Percentiles rank a stretch among this genome's conserved stretches.
Evolutionary conservation across 352 stramenopile species (phyloP).

Genomic region (Pythium periplocum): DNA sequence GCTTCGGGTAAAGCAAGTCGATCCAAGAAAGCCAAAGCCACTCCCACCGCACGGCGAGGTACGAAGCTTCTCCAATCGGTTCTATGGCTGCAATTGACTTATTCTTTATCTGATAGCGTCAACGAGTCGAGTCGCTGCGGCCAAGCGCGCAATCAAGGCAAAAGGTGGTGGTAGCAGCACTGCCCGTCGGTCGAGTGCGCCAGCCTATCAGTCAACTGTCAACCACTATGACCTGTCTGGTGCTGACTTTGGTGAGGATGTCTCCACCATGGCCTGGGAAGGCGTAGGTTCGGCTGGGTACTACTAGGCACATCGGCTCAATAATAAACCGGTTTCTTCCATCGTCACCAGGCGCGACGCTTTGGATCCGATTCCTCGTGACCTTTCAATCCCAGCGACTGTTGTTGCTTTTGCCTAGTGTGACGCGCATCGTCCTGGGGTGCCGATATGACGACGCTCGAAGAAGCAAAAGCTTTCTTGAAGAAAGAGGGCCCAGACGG

Average conservation of each 20-base stretch:
- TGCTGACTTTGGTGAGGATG: conserved; percentile 34
- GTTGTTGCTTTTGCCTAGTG: too few relatives aligned
- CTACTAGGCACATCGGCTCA: conserved; percentile 20
- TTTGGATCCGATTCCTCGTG: background rate
- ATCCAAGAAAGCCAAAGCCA: too few relatives aligned
- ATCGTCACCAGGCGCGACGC: too few relatives aligned
- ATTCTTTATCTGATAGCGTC: conserved; percentile 1
- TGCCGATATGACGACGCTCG: conserved; percentile 57
- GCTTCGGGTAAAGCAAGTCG: too few relatives aligned
- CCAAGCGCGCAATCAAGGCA: conserved; percentile 25
- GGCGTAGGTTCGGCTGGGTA: conserved; percentile 55
- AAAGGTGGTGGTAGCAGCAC: background rate
- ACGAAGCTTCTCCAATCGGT: too few relatives aligned
- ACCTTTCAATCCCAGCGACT: background rate
- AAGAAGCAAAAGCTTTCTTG: conserved; percentile 87
- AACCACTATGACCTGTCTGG: conserved; percentile 47
- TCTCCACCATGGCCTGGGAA: conserved; percentile 61
- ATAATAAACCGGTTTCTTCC: background rate
- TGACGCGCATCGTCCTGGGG: too few relatives aligned
- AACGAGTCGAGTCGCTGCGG: conserved; percentile 14
- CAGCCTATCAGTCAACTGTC: conserved; percentile 14
- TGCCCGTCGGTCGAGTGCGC: conserved; percentile 22
- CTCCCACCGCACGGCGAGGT: too few relatives aligned
- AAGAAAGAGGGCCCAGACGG: conserved; percentile 71
- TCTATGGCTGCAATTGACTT: background rate